phyloP scores from a whole-genome alignment of 257 asterid genomes.

The Henckelia pumila region DNA sequence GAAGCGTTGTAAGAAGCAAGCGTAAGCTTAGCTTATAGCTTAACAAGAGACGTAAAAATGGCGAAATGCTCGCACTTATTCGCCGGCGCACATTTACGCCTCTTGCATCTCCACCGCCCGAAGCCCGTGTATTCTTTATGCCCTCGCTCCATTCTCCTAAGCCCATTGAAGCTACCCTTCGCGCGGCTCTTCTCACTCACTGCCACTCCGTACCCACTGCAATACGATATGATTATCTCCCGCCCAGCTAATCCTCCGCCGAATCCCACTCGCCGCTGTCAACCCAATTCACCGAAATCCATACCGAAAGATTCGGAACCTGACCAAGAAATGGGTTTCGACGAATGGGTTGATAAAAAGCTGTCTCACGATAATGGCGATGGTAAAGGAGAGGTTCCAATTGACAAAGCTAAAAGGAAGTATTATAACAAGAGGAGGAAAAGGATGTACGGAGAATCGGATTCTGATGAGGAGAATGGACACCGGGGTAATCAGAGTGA shows the following conservation, averaged over 20 bases:
- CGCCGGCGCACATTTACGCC: slow-evolving; percentile 14
- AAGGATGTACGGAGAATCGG: slow-evolving; percentile 81
- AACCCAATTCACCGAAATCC: slow-evolving; percentile 35
- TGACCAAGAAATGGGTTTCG: slow-evolving; percentile 51
- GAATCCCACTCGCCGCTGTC: slow-evolving; percentile 36
- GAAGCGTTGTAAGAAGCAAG: background rate
- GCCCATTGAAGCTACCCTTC: slow-evolving; percentile 19
- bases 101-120: slow-evolving; percentile 51
- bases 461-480: slow-evolving; percentile 49
- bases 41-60: slow-evolving; percentile 27
- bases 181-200: slow-evolving; percentile 46
- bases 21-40: background rate
- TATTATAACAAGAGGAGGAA: slow-evolving; percentile 77
- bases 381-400: slow-evolving; percentile 12
- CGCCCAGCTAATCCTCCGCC: slow-evolving; percentile 53
- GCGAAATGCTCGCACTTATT: slow-evolving; percentile 40
- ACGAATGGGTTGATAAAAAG: slow-evolving; percentile 81
- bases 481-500: slow-evolving; percentile 42
- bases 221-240: slow-evolving; percentile 83
- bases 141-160: too few relatives aligned
- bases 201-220: slow-evolving; percentile 79
- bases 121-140: slow-evolving; percentile 28
- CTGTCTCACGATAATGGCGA: slow-evolving; percentile 30
- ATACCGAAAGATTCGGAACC: slow-evolving; percentile 28
- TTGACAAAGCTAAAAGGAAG: slow-evolving; percentile 73